A percentile compares a stretch with the other conserved stretches of the same genome.
These are phyloP conservation scores for Rhytidiadelphus loreus DNA, from an alignment of 225 moss, liverwort and hornwort species.

Conservation along the genomic window DNA sequence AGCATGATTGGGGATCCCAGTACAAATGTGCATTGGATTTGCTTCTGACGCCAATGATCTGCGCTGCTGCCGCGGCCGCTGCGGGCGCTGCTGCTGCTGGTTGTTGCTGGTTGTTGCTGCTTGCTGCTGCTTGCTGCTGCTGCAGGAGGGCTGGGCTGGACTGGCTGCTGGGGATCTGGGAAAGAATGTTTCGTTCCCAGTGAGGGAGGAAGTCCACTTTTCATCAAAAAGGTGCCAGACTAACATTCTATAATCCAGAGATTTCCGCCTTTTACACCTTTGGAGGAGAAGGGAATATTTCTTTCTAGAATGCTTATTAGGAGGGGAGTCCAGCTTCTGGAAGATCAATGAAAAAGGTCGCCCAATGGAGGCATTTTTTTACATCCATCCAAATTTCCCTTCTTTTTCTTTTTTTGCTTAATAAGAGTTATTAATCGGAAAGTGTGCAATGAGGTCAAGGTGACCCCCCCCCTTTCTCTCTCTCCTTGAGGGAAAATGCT, in stretches of 20 bases:
- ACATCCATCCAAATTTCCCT: too few species aligned
- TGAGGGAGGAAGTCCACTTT: background rate
- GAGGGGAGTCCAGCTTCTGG: background rate
- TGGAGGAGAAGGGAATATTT: background rate
- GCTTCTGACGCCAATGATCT: constrained; percentile 7
- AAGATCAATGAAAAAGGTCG: background rate
- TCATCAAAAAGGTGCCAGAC: background rate
- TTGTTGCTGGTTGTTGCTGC: too few species aligned
- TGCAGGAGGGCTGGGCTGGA: background rate
- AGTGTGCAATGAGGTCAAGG: too few species aligned
- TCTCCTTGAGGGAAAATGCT: too few species aligned
- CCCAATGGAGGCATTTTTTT: background rate
- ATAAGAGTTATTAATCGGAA: too few species aligned
- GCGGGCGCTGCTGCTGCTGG: background rate
- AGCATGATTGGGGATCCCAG: constrained; percentile 32
- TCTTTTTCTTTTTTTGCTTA: too few species aligned
- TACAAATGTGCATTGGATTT: constrained; percentile 13
- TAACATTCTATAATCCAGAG: background rate
- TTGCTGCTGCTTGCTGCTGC: background rate
- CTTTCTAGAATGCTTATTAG: background rate
- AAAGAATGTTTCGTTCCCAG: background rate
- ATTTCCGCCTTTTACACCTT: background rate
- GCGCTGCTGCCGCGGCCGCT: background rate
- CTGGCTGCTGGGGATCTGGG: background rate
- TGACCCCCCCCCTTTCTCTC: too few species aligned